A percentile compares a stretch with the other conserved stretches of the same genome.
Evolutionary conservation across 768 basidiomycete genomes (phyloP).

Genomic region (Cystobasidium onofrii): DNA sequence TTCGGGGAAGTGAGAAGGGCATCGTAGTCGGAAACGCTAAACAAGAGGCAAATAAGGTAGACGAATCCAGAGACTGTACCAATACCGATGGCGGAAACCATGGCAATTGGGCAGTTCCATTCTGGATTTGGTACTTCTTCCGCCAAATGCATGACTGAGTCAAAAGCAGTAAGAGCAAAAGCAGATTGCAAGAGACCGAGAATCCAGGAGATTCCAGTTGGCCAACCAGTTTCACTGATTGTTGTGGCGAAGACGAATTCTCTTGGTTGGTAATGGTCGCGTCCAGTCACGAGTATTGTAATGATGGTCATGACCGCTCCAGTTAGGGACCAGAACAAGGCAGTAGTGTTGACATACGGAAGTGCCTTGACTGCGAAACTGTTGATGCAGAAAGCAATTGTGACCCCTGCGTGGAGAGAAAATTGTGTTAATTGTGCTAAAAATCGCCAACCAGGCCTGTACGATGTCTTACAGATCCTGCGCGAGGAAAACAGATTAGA

Average conservation of each 20-base stretch:
- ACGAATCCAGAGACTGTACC: conserved; percentile 34
- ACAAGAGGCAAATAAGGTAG: conserved; percentile 41
- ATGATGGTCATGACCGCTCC: conserved; percentile 33
- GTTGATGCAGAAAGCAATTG: conserved; percentile 27
- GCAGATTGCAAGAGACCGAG: conserved; percentile 40
- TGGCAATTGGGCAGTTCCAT: conserved; percentile 39
- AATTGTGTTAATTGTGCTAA: not conserved
- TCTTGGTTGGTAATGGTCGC: conserved; percentile 35
- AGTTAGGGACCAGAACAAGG: conserved; percentile 28
- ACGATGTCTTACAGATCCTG: too few relatives aligned
- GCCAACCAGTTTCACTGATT: conserved; percentile 41
- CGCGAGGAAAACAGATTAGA: not conserved
- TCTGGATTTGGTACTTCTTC: conserved; percentile 35
- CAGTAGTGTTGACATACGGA: conserved; percentile 20
- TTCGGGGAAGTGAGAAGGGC: conserved; percentile 32
- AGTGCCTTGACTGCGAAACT: conserved; percentile 28
- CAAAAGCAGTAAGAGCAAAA: conserved; percentile 35
- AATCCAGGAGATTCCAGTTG: conserved; percentile 36
- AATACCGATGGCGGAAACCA: conserved; percentile 40
- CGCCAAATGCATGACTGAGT: conserved; percentile 26
- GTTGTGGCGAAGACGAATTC: conserved; percentile 38
- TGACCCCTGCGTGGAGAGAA: not conserved
- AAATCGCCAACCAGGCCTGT: too few relatives aligned
- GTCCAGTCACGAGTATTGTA: conserved; percentile 3
- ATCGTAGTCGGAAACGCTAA: conserved; percentile 36